phyloP scores from a whole-genome alignment of 129 eudicot genomes.

The Pulicaria dysenterica region DNA sequence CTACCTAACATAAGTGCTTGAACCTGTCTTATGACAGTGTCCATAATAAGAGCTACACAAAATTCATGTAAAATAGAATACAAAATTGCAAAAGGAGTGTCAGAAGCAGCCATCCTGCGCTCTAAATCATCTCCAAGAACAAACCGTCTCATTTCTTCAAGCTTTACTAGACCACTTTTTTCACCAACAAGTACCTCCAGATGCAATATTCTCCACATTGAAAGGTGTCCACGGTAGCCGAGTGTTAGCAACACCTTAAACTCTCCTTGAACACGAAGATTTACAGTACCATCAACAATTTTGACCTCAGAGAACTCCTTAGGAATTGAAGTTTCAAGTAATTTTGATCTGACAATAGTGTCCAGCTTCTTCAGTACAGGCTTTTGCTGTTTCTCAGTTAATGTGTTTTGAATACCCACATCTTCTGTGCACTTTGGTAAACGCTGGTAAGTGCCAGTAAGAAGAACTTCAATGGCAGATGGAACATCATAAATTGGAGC shows the following conservation, averaged over 20 bases:
- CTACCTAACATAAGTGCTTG: slow-evolving; percentile 82
- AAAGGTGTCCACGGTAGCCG: slow-evolving; percentile 92
- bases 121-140: slow-evolving; percentile 97
- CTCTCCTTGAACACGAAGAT: slow-evolving; percentile 88
- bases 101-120: slow-evolving; percentile 98
- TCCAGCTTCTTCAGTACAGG: slow-evolving; percentile 85
- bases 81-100: slow-evolving; percentile 70
- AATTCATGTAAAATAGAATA: slow-evolving; percentile 89
- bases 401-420: slow-evolving; percentile 72
- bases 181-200: slow-evolving; percentile 98
- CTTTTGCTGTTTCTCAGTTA: slow-evolving; percentile 75
- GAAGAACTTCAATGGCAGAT: slow-evolving; percentile 87
- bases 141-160: slow-evolving; percentile 80
- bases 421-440: slow-evolving; percentile 94
- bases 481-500: slow-evolving; percentile 99
- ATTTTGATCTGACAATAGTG: slow-evolving; percentile 75
- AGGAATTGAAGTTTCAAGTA: slow-evolving; percentile 82
- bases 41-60: slow-evolving; percentile 90
- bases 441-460: slow-evolving; percentile 86
- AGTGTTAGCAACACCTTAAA: slow-evolving; percentile 94
- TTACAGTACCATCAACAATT: slow-evolving; percentile 82
- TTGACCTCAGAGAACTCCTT: slow-evolving; percentile 81
- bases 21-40: slow-evolving; percentile 93
- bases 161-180: slow-evolving; percentile 83
- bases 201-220: slow-evolving; percentile 97